phyloP scores from a whole-genome alignment of 225 moss, liverwort and hornwort genomes.

The Takakia lepidozioides region DNA sequence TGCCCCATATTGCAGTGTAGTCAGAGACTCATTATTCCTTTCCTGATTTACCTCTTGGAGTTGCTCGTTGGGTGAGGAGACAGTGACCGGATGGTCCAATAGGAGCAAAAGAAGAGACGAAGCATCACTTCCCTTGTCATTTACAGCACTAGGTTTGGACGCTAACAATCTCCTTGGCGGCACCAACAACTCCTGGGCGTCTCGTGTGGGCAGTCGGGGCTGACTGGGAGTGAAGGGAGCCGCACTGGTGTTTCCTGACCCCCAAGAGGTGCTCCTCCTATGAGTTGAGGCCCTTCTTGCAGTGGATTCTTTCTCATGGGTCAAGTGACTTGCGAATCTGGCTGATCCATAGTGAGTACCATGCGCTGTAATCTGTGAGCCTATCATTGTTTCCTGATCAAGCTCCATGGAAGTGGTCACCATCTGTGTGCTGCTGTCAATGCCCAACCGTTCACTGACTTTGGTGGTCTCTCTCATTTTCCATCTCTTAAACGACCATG shows the following conservation, averaged over 20 bases:
- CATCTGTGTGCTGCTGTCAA: too few species aligned
- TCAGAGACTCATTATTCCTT: slow-evolving; percentile 1
- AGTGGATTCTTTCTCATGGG: slow-evolving; percentile 25
- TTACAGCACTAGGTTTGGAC: slow-evolving; percentile 11
- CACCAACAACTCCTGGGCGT: slow-evolving; percentile 37
- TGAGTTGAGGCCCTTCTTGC: slow-evolving; percentile 9
- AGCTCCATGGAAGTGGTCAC: too few species aligned
- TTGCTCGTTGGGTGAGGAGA: slow-evolving; percentile 11
- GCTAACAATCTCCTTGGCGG: slow-evolving; percentile 41
- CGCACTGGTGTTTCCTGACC: slow-evolving; percentile 28
- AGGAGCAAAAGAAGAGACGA: slow-evolving; percentile 4
- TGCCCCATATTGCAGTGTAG: slow-evolving; percentile 12
- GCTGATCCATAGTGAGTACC: too few species aligned
- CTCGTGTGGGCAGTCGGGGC: slow-evolving; percentile 40
- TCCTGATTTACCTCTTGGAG: slow-evolving; percentile 2
- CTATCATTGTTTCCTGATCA: too few species aligned
- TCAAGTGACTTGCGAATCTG: slow-evolving; percentile 9
- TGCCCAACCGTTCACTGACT: too few species aligned
- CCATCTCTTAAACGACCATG: too few species aligned
- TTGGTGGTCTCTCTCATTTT: too few species aligned
- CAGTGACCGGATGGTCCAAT: slow-evolving; percentile 9
- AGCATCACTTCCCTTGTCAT: too few species aligned
- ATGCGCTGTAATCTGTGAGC: too few species aligned
- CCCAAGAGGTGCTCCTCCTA: slow-evolving; percentile 28
- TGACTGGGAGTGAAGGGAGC: slow-evolving; percentile 46